Percentiles rank a stretch among this genome's conserved stretches.
These are phyloP conservation scores for Hamamelis virginiana DNA, from an alignment of 164 flowering plant genomes.

Conservation along the genomic window DNA sequence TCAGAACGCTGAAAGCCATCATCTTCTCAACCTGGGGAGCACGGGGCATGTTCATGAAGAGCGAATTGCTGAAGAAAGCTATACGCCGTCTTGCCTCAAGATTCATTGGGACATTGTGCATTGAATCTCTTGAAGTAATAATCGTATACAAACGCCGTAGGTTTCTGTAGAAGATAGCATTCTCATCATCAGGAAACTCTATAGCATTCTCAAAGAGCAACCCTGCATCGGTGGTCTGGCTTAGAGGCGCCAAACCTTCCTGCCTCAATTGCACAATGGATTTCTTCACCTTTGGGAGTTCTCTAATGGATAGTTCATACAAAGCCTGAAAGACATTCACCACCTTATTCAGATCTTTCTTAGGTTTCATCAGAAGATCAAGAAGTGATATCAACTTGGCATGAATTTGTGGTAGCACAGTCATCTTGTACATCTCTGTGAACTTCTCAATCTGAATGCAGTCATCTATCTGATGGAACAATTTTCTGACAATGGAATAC, in stretches of 20 bases:
- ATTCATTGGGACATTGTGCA: constrained; percentile 77
- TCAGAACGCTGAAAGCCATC: constrained; percentile 88
- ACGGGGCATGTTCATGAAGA: constrained; percentile 96
- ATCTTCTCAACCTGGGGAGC: constrained; percentile 92
- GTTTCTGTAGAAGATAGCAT: constrained; percentile 56
- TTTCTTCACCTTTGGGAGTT: constrained; percentile 59
- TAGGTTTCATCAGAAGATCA: constrained; percentile 46
- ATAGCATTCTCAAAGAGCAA: constrained; percentile 80
- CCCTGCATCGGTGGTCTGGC: constrained; percentile 31
- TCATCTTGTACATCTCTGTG: constrained; percentile 43
- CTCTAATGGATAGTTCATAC: constrained; percentile 64
- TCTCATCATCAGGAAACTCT: constrained; percentile 51
- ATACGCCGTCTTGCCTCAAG: constrained; percentile 82
- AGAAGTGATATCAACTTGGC: constrained; percentile 55
- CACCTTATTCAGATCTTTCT: constrained; percentile 43
- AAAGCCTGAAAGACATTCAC: constrained; percentile 78
- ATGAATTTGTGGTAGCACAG: constrained; percentile 50
- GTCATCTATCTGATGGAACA: constrained; percentile 64
- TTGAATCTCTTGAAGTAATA: constrained; percentile 75
- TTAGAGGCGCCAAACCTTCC: constrained; percentile 56
- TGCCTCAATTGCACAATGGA: constrained; percentile 39
- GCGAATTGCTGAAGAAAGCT: constrained; percentile 90
- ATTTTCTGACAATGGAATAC: constrained; percentile 44
- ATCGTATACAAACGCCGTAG: constrained; percentile 69
- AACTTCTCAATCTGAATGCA: constrained; percentile 48